Evolutionary conservation across 805 yeast species (phyloP).

Genomic region (Wickerhamiella kurtzmanii): DNA sequence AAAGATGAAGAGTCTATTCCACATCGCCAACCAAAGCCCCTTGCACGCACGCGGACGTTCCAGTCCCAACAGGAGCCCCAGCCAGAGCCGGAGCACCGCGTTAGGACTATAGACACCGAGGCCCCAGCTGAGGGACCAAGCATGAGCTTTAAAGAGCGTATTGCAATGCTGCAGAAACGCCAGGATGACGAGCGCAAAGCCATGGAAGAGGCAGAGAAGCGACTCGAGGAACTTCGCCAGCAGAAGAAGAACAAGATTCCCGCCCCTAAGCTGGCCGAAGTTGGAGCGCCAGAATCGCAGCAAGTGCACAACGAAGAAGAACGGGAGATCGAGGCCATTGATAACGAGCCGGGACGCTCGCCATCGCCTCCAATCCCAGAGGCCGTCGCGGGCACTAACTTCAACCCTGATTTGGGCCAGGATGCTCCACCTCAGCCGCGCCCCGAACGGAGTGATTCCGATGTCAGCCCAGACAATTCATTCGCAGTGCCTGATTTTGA

Average conservation of each 20-base stretch:
- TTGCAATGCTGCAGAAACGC: conserved; percentile 66
- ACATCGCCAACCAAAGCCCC: conserved; percentile 13
- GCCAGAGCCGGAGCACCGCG: conserved; percentile 8
- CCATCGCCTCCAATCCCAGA: neutral
- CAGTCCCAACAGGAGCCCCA: conserved; percentile 17
- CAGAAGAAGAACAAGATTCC: conserved; percentile 6
- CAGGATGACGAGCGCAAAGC: conserved; percentile 29
- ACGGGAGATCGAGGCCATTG: conserved; percentile 1
- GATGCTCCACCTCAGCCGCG: neutral
- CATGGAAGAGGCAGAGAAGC: conserved; percentile 5
- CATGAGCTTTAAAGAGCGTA: conserved; percentile 73
- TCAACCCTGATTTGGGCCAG: neutral
- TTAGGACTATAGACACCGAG: conserved; percentile 10
- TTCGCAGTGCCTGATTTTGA: neutral
- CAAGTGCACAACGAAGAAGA: neutral
- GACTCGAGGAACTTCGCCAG: conserved; percentile 1
- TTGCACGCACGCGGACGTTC: conserved; percentile 8
- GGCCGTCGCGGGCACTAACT: conserved; percentile 5
- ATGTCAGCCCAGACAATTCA: neutral
- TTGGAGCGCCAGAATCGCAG: conserved; percentile 1
- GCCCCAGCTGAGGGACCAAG: conserved; percentile 51
- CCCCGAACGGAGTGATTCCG: neutral
- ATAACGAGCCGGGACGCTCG: conserved; percentile 5
- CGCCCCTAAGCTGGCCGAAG: conserved; percentile 4
- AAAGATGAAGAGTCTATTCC: conserved; percentile 23